Evolutionary conservation across 2,329 filamentous ascomycete genomes (phyloP), one percentile per base, ranked within the genome.

Genomic region (Pseudocercospora ulei): DNA sequence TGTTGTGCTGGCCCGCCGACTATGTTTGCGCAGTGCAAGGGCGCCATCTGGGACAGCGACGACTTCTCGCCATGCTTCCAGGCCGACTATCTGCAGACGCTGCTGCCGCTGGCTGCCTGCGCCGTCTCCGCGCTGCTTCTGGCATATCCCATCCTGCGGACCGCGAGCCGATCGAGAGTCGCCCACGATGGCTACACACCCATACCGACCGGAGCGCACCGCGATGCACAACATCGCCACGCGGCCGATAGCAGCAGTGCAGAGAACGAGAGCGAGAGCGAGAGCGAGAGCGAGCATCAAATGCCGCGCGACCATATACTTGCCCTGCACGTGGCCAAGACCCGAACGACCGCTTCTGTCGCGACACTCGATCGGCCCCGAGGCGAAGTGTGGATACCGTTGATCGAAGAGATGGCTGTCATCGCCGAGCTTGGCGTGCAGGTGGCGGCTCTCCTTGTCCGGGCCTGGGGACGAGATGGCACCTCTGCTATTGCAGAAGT

Each of bases 331-430:
- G 66, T 70, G 31, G 72, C 70, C n/a, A 63, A 66, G 41, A 71
- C 64, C 44, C 66, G 63, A 34, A 66, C 67, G 29, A 61, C 67
- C 44, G 56, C 62, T 7, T 69, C 69, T 7, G 62, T 71, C 34
- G 73, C 87, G 31, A 76, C 83, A 44, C 69, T 87, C 42, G 79
- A 90, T 61, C 79, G 73, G 28, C 90, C 90, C 1, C 69, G 73
- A 5, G 85, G 75, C 27, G 80, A 93, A 63, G 64, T 79, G 25
- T 62, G 79, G 5, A 69, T 85, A 7, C 73, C 88, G 3, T 54
- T 79, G 1, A 52, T 88, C 5, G 90, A 98, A 65, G 76, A 82
- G 53, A 59, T 85, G 6, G 80, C 81, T 17, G 72, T 95, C 20
- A 60, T 78, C 37, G 82, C 73, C 7, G 70, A 90, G 50, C 62